Evolutionary conservation across 2,329 filamentous ascomycete genomes (phyloP).

Genomic region (Coniella vitis): DNA sequence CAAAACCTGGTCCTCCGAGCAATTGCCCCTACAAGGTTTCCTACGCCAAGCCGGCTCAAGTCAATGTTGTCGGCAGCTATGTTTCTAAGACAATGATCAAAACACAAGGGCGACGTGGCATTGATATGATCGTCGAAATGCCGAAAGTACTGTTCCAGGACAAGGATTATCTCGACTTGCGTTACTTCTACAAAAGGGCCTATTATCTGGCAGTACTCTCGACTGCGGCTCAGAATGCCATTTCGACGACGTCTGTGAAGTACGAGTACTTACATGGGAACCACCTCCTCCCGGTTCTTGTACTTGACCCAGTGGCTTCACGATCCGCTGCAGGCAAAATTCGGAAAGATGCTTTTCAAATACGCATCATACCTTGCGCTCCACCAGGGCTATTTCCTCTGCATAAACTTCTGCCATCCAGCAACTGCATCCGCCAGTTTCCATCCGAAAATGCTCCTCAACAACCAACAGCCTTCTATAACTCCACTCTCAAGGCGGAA

Average conservation of each 20-base stretch:
- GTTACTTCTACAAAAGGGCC: slow-evolving; percentile 91
- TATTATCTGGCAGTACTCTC: slow-evolving; percentile 85
- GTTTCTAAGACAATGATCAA: slow-evolving; percentile 67
- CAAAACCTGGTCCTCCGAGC: slow-evolving; percentile 67
- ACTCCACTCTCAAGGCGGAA: slow-evolving; percentile 76
- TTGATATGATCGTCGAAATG: slow-evolving; percentile 87
- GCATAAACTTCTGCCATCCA: slow-evolving; percentile 62
- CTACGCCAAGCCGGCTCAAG: slow-evolving; percentile 66
- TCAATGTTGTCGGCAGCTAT: slow-evolving; percentile 89
- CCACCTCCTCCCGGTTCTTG: slow-evolving; percentile 63
- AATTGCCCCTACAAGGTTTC: slow-evolving; percentile 77
- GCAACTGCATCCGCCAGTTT: slow-evolving; percentile 59
- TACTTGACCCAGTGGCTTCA: slow-evolving; percentile 25
- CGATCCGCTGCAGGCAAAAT: slow-evolving; percentile 16
- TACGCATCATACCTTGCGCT: slow-evolving; percentile 72
- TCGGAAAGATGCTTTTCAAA: slow-evolving; percentile 40
- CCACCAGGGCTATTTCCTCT: slow-evolving; percentile 62
- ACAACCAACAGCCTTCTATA: slow-evolving; percentile 76
- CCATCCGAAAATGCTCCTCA: slow-evolving; percentile 30
- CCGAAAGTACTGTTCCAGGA: slow-evolving; percentile 75
- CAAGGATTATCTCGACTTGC: slow-evolving; percentile 87
- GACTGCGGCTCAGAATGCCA: slow-evolving; percentile 55
- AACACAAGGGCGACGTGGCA: slow-evolving; percentile 47
- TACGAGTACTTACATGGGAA: slow-evolving; percentile 70
- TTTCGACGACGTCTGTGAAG: slow-evolving; percentile 48